Evolutionary conservation across 495 filamentous ascomycete species (phyloP).

Genomic region (Zalerion maritima): DNA sequence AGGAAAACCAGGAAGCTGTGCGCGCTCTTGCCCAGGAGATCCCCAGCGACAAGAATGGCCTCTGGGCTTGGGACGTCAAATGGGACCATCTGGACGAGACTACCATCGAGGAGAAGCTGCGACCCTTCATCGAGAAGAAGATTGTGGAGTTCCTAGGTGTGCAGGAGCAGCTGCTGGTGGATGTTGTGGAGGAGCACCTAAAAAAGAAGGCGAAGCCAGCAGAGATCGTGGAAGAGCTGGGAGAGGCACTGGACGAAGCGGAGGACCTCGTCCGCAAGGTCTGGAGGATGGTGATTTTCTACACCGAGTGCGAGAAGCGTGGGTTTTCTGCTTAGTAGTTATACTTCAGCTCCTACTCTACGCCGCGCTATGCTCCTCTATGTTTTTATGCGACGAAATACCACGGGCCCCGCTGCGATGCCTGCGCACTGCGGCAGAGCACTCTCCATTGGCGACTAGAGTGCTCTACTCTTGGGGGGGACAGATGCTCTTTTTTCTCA

Average conservation of each 20-base stretch:
- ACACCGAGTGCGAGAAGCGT: slow-evolving; percentile 85
- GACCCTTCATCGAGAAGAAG: slow-evolving; percentile 95
- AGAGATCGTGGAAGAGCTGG: slow-evolving; percentile 70
- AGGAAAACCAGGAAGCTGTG: slow-evolving; percentile 67
- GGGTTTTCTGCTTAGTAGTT: slow-evolving; percentile 63
- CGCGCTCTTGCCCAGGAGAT: slow-evolving; percentile 78
- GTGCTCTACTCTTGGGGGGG: too few species aligned
- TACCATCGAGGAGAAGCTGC: slow-evolving; percentile 72
- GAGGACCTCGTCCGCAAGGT: slow-evolving; percentile 90
- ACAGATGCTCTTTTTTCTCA: too few species aligned
- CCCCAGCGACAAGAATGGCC: slow-evolving; percentile 66
- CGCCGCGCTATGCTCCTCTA: too few species aligned
- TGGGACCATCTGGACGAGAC: slow-evolving; percentile 89
- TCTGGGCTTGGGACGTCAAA: slow-evolving; percentile 85
- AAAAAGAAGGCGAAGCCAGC: slow-evolving; percentile 60
- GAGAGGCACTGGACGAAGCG: slow-evolving; percentile 80
- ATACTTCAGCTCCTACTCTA: too few species aligned
- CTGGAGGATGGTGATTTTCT: slow-evolving; percentile 98
- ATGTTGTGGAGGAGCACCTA: slow-evolving; percentile 80
- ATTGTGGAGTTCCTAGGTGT: slow-evolving; percentile 92
- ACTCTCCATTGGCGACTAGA: too few species aligned
- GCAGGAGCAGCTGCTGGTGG: slow-evolving; percentile 89
- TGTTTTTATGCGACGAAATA: too few species aligned
- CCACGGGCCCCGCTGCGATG: too few species aligned
- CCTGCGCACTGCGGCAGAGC: too few species aligned